Evolutionary conservation across 2,329 filamentous ascomycete species (phyloP).

Genomic region (Hymenoscyphus infarciens): DNA sequence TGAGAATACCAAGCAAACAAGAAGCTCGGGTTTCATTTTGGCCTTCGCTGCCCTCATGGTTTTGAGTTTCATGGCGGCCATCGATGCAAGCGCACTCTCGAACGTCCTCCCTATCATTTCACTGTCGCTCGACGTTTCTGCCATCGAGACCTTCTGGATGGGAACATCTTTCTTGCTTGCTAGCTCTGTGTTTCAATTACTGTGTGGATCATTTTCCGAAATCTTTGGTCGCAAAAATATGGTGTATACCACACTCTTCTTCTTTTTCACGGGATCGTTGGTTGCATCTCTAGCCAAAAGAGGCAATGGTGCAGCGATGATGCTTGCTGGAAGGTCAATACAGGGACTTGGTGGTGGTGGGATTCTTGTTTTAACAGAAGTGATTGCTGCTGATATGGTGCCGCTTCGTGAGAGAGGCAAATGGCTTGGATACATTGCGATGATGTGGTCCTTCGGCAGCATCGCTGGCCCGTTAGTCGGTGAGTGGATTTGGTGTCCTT

Average conservation of each 20-base stretch:
- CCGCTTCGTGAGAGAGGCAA: slow-evolving; percentile 44
- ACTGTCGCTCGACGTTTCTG: no score
- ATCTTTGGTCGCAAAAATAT: slow-evolving; percentile 2
- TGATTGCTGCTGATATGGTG: slow-evolving; percentile 48
- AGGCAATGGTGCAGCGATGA: slow-evolving; percentile 4
- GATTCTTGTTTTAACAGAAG: slow-evolving; percentile 42
- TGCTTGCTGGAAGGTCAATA: slow-evolving; percentile 7
- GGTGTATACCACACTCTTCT: not conserved
- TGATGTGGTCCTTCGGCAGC: slow-evolving; percentile 28
- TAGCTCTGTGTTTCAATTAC: not conserved
- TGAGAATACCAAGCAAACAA: no score
- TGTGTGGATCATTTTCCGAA: slow-evolving; percentile 8
- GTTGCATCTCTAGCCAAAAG: not conserved
- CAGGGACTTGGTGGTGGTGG: slow-evolving; percentile 46
- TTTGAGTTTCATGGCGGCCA: no score
- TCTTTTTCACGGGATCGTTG: slow-evolving; percentile 1
- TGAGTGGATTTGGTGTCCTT: no score
- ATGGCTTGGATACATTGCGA: slow-evolving; percentile 35
- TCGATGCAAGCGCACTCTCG: no score
- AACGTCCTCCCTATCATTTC: no score
- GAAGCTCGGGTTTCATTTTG: no score
- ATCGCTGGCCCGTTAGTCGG: slow-evolving; percentile 21
- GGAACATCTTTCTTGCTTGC: not conserved
- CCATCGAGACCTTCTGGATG: not conserved
- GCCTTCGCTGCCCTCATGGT: no score